Base-by-base conservation (phyloP, 768 basidiomycete species). In the Boletus reticulatus region DNA sequence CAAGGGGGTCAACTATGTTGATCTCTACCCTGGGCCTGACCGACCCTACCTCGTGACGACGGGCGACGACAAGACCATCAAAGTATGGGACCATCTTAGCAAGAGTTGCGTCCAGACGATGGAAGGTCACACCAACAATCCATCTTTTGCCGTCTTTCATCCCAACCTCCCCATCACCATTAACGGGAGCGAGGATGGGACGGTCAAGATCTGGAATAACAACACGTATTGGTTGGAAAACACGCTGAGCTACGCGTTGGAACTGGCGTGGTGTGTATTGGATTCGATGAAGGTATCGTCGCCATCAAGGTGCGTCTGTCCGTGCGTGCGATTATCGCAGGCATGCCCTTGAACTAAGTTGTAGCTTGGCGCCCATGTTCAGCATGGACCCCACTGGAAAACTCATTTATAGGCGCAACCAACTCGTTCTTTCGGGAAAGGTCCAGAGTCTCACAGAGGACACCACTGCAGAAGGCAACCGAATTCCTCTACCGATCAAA, bases 1-100 rank as follows among this genome's bases (percentile, higher is more conserved):
- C 62, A 98, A 97, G 75, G 97, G 97, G 41, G 96, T 98, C 67
- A 98, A 99, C 78, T 98, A 91, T 62, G 94, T 99, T 66, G 95
- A 98, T 67, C 98, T 98, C 75, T 98, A 98, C 64, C 94, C 96
- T 5, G 96, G 95, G 47, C 87, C 94, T 3, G 96, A 99, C 75
- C 94, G 91, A 67, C 97, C 97, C 0, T 99, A 98, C 69, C 82
- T 99, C 48, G 89, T 98, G 36, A 98, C 97, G 12, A 92, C 91
- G 3, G 94, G 95, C 51, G 97, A 98, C 73, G 97, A 99, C 80
- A 90, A 94, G 77, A 90, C 90, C 4, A 89, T 99, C 75, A 98
- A 98, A 68, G 85, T 98, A 47, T 99, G 96, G 96, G 96, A 99
- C 76, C 98, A 98, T 74, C 88, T 96, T 60, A 89, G 88, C 79